phyloP scores from a whole-genome alignment of 2,329 filamentous ascomycete genomes.

The Dothidotthia symphoricarpi region DNA sequence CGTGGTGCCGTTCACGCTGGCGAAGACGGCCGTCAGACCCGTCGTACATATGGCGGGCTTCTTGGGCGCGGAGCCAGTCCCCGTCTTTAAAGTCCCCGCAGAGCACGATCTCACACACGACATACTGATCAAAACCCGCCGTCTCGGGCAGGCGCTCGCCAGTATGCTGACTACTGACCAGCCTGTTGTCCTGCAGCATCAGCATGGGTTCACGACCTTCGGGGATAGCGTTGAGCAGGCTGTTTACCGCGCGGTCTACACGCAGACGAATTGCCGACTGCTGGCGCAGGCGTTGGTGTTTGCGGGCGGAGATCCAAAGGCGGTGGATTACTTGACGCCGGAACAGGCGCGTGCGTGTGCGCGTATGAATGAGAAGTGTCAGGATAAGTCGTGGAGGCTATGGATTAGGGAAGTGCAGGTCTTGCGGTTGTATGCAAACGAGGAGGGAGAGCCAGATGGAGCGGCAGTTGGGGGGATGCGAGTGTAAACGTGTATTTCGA shows the following conservation, averaged over 20 bases:
- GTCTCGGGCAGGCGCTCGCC: constrained; percentile 26
- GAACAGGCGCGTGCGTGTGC: constrained; percentile 40
- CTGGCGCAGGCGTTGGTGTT: constrained; percentile 36
- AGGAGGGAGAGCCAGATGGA: constrained; percentile 29
- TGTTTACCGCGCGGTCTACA: constrained; percentile 45
- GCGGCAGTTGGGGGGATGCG: constrained; percentile 26
- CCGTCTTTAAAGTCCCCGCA: constrained; percentile 7
- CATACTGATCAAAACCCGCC: constrained; percentile 28
- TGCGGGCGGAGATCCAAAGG: constrained; percentile 26
- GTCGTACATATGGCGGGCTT: constrained; percentile 45
- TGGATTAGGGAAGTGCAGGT: constrained; percentile 44
- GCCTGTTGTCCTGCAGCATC: constrained; percentile 42
- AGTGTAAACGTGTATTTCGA: constrained; percentile 5
- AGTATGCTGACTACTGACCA: constrained; percentile 8
- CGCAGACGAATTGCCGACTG: constrained; percentile 35
- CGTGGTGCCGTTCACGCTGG: constrained; percentile 43
- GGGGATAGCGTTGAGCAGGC: constrained; percentile 42
- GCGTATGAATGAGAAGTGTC: constrained; percentile 31
- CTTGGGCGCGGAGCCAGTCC: constrained; percentile 24
- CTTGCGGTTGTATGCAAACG: constrained; percentile 39
- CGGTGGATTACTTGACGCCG: constrained; percentile 32
- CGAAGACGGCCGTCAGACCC: constrained; percentile 32
- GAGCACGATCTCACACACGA: constrained; percentile 11
- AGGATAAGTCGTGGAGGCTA: constrained; percentile 42
- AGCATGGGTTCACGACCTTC: constrained; percentile 46